Conservation (phyloP, 2,329 filamentous ascomycete genomes). For the Ceratocystis variospora region DNA sequence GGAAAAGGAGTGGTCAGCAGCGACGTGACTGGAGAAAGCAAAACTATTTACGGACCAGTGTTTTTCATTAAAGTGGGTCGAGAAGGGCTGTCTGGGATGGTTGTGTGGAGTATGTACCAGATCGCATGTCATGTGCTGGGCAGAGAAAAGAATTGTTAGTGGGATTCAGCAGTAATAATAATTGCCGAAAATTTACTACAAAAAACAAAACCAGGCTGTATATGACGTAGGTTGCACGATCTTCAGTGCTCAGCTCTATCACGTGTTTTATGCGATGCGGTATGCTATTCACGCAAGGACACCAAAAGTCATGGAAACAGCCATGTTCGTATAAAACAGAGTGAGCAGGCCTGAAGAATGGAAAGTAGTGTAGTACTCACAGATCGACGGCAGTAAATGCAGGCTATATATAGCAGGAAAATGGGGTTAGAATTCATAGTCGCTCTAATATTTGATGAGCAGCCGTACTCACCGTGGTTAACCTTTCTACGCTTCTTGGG, state of each 20-base stretch:
- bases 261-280: not conserved
- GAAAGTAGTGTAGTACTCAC: slow-evolving; percentile 41
- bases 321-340: not conserved
- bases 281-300: not conserved
- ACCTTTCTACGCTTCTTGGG: slow-evolving; percentile 80
- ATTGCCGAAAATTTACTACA: not conserved
- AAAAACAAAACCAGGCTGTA: not conserved
- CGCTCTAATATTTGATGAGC: slow-evolving; percentile 15
- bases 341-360: not conserved
- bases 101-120: slow-evolving; percentile 56
- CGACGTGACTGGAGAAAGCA: too few relatives aligned
- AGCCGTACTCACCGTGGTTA: slow-evolving; percentile 57
- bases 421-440: slow-evolving; percentile 21
- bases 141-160: slow-evolving; percentile 13
- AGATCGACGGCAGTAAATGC: slow-evolving; percentile 80
- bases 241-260: not conserved
- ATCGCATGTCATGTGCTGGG: slow-evolving; percentile 81
- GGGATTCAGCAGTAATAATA: not conserved
- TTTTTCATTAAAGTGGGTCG: too few relatives aligned
- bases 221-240: not conserved
- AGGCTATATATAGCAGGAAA: slow-evolving; percentile 51
- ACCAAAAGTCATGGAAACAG: not conserved
- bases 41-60: too few relatives aligned
- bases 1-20: too few relatives aligned
- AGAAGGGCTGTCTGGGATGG: too few relatives aligned